Conservation (phyloP, 768 basidiomycete species). For the Rhizopogon roseolus region DNA sequence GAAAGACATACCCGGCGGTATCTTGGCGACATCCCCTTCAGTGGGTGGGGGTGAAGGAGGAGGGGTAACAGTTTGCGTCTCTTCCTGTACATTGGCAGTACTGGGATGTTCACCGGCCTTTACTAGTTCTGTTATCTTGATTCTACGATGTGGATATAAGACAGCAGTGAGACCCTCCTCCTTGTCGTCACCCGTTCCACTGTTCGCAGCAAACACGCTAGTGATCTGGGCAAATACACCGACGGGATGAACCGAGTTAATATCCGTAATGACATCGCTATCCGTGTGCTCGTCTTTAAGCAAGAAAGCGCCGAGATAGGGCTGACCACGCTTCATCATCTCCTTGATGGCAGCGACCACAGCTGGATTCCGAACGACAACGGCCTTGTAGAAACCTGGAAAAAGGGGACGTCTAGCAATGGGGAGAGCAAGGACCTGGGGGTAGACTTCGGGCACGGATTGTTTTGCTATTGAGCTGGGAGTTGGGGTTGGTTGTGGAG, state of each 20-base stretch:
- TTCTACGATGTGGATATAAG: constrained; percentile 88
- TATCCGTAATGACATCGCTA: constrained; percentile 86
- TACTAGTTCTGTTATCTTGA: constrained; percentile 82
- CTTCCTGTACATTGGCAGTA: constrained; percentile 35
- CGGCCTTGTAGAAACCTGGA: constrained; percentile 98
- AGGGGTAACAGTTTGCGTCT: constrained; percentile 39
- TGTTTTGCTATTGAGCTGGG: constrained; percentile 72
- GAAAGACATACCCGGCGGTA: constrained; percentile 16
- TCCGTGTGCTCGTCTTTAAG: constrained; percentile 93
- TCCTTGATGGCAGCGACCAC: constrained; percentile 95
- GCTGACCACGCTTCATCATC: constrained; percentile 95
- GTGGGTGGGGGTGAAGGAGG: constrained; percentile 28
- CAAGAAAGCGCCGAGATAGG: constrained; percentile 94
- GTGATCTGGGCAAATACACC: constrained; percentile 98
- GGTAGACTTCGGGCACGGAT: constrained; percentile 86
- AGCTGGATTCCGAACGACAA: constrained; percentile 84
- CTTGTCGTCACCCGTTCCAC: constrained; percentile 53
- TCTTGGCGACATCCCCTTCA: constrained; percentile 19
- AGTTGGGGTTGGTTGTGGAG: constrained; percentile 30
- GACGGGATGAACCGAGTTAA: constrained; percentile 85
- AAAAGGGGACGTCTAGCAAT: constrained; percentile 94
- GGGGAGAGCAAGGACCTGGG: constrained; percentile 90
- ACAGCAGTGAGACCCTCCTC: constrained; percentile 94
- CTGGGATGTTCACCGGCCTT: constrained; percentile 48
- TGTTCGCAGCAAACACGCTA: constrained; percentile 71